These are phyloP conservation scores for Monosporascus cannonballus DNA, from an alignment of 2,329 filamentous ascomycete species.

Conservation along the genomic window DNA sequence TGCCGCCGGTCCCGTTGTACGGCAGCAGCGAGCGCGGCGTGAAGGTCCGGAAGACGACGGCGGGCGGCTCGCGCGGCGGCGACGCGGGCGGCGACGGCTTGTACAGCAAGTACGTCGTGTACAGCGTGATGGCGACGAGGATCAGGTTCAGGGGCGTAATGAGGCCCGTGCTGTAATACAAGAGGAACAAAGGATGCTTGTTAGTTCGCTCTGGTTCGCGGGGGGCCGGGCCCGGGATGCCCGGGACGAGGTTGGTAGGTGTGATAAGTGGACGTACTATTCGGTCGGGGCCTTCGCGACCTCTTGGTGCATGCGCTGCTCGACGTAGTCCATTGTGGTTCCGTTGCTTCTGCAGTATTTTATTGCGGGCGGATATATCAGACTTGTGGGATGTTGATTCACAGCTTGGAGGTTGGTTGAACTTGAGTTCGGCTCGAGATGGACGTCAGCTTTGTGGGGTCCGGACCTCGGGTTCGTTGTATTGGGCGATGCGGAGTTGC, in stretches of 20 bases:
- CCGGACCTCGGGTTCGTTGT: too few species aligned
- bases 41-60: conserved; percentile 61
- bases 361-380: background rate
- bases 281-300: conserved; percentile 36
- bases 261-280: conserved; percentile 23
- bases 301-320: conserved; percentile 49
- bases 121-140: conserved; percentile 49
- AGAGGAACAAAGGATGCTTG: conserved; percentile 2
- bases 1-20: conserved; percentile 69
- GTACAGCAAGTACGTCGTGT: conserved; percentile 52
- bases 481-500: too few species aligned
- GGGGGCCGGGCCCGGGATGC: background rate
- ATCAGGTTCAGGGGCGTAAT: conserved; percentile 58
- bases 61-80: conserved; percentile 47
- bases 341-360: background rate
- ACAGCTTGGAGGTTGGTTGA: too few species aligned
- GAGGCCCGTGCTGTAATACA: conserved; percentile 33
- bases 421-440: too few species aligned
- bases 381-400: background rate
- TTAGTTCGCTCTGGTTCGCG: background rate
- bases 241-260: conserved; percentile 1
- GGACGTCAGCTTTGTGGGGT: too few species aligned
- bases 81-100: conserved; percentile 39
- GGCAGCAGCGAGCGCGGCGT: conserved; percentile 77
- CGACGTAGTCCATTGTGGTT: conserved; percentile 48